Percentiles rank a stretch among this genome's conserved stretches.
phyloP scores from a whole-genome alignment of 257 asterid species.

The Voacanga thouarsii region DNA sequence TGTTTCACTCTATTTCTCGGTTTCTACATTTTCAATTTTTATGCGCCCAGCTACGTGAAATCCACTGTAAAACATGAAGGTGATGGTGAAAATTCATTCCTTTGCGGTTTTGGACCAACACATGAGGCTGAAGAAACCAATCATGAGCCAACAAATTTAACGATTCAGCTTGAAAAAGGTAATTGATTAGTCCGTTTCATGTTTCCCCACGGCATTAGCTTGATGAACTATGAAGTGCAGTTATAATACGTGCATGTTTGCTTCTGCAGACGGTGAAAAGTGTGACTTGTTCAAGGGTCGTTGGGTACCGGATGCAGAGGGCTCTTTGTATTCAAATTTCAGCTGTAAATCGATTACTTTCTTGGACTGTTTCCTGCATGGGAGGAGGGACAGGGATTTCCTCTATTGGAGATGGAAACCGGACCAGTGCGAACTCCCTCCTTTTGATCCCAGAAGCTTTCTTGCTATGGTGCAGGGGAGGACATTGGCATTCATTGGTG shows the following conservation, averaged over 20 bases:
- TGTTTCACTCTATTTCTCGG: not conserved
- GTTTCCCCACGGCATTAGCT: too few relatives aligned
- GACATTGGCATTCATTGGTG: constrained; percentile 79
- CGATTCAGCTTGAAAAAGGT: not conserved
- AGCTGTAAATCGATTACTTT: constrained; percentile 56
- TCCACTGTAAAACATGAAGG: not conserved
- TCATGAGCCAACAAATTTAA: not conserved
- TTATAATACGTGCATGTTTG: not conserved
- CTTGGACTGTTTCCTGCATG: constrained; percentile 54
- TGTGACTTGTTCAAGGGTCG: constrained; percentile 62
- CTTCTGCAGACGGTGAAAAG: constrained; percentile 1
- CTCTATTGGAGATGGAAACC: constrained; percentile 86
- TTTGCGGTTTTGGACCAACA: not conserved
- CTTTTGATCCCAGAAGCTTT: constrained; percentile 40
- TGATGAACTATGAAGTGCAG: not conserved
- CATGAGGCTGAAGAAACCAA: not conserved
- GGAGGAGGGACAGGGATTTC: constrained; percentile 49
- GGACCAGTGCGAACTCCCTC: constrained; percentile 47
- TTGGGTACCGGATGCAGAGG: constrained; percentile 45
- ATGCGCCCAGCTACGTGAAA: not conserved
- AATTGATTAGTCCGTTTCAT: too few relatives aligned
- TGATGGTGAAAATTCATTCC: not conserved
- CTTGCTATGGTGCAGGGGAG: constrained; percentile 41
- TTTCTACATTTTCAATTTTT: constrained; percentile 3
- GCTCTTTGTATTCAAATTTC: constrained; percentile 42